Base-by-base conservation (phyloP, 805 yeast species). In the Barnettozyma populi region DNA sequence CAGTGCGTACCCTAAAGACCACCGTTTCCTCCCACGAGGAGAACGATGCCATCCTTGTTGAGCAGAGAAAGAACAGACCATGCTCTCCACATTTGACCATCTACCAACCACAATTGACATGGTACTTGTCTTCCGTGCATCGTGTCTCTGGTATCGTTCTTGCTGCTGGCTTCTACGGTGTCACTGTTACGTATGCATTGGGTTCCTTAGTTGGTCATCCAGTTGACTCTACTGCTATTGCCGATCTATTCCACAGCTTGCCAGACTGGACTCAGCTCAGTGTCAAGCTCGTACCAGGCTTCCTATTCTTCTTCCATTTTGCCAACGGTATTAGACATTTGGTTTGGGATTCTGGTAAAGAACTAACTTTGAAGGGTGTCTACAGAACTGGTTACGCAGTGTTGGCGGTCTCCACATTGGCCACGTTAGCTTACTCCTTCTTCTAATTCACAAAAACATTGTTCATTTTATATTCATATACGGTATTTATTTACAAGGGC, bases 261-360 rank as follows among this genome's bases (percentile, higher is more conserved):
- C 94, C 96, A 38, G 63, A 78, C 18, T 74, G 73, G 47, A 71
- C 76, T 36, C 86, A 90, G 69, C 57, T 78, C 49, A 71, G 74
- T 21, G 70, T 80, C 49, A 94, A 94, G 74, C 81, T 84, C 44
- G 62, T 79, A 36, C 79, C 84, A 62, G 80, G 94, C 8, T 79
- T 79, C 73, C 90, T 97, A 56, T 89, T 94, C 68, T 85, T 86
- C 27, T 90, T 79, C 84, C 99, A 94, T 70, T 61, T 78, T 41
- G 79, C 75, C 65, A 89, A 90, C 66, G 97, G 98, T 60, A 51
- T 92, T 54, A 88, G 99, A 78, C 99, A 94, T 68, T 72, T 92
- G 68, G 63, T 87, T 47, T 94, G 99, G 99, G 99, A 94, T 67
- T 66, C 81, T 46, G 96, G 96, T 66, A 74, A 72, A 57, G 86